These are phyloP conservation scores for Paracoccidioides brasiliensis DNA, from an alignment of 2,329 filamentous ascomycete genomes.

Conservation along the genomic window DNA sequence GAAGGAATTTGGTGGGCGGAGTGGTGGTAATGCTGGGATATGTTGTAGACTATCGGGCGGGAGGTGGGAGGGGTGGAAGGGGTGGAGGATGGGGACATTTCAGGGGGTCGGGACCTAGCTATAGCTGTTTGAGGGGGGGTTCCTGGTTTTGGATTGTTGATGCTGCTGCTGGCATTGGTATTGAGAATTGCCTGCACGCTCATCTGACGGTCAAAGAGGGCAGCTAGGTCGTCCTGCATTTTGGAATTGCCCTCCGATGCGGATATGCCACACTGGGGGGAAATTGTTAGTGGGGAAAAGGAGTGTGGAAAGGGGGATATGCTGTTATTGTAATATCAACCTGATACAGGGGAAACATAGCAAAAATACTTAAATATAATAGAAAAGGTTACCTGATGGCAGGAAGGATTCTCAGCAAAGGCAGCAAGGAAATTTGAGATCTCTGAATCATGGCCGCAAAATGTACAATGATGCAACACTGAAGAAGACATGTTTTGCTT, in stretches of 20 bases:
- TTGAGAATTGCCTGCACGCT: conserved; percentile 38
- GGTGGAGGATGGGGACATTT: conserved; percentile 7
- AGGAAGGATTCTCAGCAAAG: conserved; percentile 27
- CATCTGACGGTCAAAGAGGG: conserved; percentile 65
- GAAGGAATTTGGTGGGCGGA: conserved; percentile 51
- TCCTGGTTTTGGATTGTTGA: conserved; percentile 15
- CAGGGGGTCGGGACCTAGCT: conserved; percentile 20
- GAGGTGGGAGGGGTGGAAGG: conserved; percentile 18
- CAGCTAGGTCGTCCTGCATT: conserved; percentile 68
- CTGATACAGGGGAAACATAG: conserved; percentile 10
- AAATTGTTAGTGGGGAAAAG: conserved; percentile 7
- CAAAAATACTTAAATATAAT: conserved; percentile 7
- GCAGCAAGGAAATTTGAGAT: conserved; percentile 23
- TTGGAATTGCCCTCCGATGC: conserved; percentile 40
- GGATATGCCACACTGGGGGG: conserved; percentile 29
- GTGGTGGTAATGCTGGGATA: conserved; percentile 74
- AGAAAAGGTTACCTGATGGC: conserved; percentile 26
- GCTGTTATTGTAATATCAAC: conserved; percentile 5
- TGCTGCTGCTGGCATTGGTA: conserved; percentile 10
- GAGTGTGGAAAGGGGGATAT: background rate
- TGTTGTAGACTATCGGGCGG: conserved; percentile 51
- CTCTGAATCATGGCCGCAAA: conserved; percentile 27
- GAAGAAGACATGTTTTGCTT: conserved; percentile 24
- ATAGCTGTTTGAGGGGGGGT: conserved; percentile 12
- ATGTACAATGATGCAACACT: conserved; percentile 26